Evolutionary conservation across 257 asterid species (phyloP).

Genomic region (Solanum etuberosum): DNA sequence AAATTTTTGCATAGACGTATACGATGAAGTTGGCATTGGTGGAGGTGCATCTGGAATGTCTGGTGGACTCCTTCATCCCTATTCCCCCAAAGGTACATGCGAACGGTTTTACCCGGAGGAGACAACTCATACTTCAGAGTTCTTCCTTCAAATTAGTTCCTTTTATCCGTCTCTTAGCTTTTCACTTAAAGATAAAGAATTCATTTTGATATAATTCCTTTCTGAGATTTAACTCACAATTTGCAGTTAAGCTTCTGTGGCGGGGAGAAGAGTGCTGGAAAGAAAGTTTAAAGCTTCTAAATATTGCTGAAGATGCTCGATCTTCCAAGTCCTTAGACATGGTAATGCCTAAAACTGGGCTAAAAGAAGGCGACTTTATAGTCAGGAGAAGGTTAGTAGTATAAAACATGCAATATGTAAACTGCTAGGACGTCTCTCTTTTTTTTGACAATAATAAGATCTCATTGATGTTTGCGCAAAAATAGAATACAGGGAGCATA

Average conservation of each 20-base stretch:
- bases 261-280: constrained; percentile 82
- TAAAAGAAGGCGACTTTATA: constrained; percentile 22
- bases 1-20: constrained; percentile 55
- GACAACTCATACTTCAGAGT: background rate
- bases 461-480: background rate
- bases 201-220: background rate
- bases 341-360: constrained; percentile 11
- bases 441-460: background rate
- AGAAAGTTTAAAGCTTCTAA: constrained; percentile 66
- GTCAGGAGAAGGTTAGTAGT: constrained; percentile 61
- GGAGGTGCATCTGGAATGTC: constrained; percentile 99
- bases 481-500: background rate
- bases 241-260: constrained; percentile 91
- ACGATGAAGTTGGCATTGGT: constrained; percentile 85
- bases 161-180: background rate
- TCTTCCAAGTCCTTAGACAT: constrained; percentile 11
- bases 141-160: background rate
- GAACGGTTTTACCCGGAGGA: background rate
- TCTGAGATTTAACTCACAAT: constrained; percentile 1
- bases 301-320: constrained; percentile 54
- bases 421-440: background rate
- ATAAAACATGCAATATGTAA: background rate
- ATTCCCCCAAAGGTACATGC: constrained; percentile 79
- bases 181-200: background rate
- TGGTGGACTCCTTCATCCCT: constrained; percentile 97